These are phyloP conservation scores for Linum usitatissimum DNA, from an alignment of 345 rosid genomes.

Conservation along the genomic window DNA sequence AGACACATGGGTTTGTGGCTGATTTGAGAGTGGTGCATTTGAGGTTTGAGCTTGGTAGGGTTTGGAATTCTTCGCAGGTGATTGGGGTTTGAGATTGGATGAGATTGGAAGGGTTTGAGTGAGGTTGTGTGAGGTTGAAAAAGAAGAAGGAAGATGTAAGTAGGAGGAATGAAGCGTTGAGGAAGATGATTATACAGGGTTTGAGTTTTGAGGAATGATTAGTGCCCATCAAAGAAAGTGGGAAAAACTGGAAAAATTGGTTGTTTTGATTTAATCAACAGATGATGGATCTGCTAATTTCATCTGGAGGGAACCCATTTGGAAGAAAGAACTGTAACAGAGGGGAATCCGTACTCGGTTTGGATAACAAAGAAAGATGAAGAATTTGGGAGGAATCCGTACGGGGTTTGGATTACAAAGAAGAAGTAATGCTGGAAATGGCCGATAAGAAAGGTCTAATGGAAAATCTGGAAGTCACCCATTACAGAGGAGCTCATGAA, in stretches of 20 bases:
- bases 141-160: not conserved
- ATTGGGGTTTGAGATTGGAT: not conserved
- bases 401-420: not conserved
- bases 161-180: not conserved
- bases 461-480: too few relatives aligned
- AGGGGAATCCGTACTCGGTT: not conserved
- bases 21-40: constrained; percentile 7
- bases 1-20: constrained; percentile 32
- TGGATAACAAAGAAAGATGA: not conserved
- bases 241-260: not conserved
- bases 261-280: too few relatives aligned
- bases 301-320: not conserved
- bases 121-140: not conserved
- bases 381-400: not conserved
- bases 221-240: not conserved
- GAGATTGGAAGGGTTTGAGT: not conserved
- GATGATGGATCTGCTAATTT: not conserved
- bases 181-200: not conserved
- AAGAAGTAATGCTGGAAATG: not conserved
- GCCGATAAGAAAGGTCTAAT: too few relatives aligned
- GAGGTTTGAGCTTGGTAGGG: not conserved
- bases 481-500: too few relatives aligned
- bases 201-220: not conserved
- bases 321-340: not conserved
- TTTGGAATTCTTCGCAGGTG: constrained; percentile 1